A percentile compares a stretch with the other conserved stretches of the same genome.
Conservation (phyloP, 805 yeast species). For the Saturnispora quitensis region DNA sequence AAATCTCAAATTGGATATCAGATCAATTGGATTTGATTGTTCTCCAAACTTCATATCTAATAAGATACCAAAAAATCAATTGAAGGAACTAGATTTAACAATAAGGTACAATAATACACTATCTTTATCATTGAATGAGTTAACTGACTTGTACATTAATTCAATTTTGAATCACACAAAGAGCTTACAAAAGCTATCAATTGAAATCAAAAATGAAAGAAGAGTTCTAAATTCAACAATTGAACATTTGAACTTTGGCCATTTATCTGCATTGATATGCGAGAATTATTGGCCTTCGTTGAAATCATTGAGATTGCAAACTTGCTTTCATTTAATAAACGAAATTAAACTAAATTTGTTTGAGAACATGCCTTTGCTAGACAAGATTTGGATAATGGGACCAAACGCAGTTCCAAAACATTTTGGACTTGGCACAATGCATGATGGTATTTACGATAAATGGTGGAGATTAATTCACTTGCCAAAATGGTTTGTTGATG, state of each 20-base stretch:
- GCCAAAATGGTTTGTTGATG: constrained; percentile 32
- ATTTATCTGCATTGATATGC: constrained; percentile 13
- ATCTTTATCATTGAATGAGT: constrained; percentile 10
- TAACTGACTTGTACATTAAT: constrained; percentile 15
- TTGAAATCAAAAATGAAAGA: constrained; percentile 19
- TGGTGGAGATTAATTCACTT: constrained; percentile 50
- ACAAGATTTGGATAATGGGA: constrained; percentile 38
- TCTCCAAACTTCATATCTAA: constrained; percentile 13
- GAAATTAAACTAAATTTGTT: constrained; percentile 24
- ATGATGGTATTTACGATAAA: constrained; percentile 46
- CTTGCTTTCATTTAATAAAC: constrained; percentile 25
- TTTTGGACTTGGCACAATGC: constrained; percentile 44
- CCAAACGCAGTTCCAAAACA: constrained; percentile 45
- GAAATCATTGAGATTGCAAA: constrained; percentile 33
- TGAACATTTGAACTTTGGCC: constrained; percentile 14
- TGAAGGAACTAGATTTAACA: constrained; percentile 18
- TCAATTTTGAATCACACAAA: constrained; percentile 9
- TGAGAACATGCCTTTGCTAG: constrained; percentile 21
- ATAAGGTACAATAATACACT: constrained; percentile 18
- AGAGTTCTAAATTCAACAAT: constrained; percentile 14
- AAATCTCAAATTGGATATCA: constrained; percentile 16
- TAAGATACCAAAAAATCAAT: constrained; percentile 11
- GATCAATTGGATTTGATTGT: constrained; percentile 16
- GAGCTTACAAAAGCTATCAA: constrained; percentile 18
- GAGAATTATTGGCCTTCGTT: constrained; percentile 16